Evolutionary conservation across 2,329 filamentous ascomycete genomes (phyloP).

Genomic region (Sporothrix inflata): DNA sequence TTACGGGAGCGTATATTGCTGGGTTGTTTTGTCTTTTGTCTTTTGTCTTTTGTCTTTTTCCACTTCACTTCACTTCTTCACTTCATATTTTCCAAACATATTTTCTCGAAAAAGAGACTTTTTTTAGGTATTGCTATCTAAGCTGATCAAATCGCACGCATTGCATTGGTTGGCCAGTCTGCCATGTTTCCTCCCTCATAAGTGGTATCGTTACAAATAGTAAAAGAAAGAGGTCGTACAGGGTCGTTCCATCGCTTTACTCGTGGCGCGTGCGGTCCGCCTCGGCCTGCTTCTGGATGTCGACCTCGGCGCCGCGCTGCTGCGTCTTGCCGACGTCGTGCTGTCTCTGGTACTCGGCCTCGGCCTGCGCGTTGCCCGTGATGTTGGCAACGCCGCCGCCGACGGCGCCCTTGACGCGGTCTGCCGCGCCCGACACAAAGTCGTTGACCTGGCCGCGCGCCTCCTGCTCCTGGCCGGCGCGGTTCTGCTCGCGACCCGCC

Average conservation of each 20-base stretch:
- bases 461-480: slow-evolving; percentile 78
- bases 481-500: slow-evolving; percentile 76
- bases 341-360: slow-evolving; percentile 67
- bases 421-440: slow-evolving; percentile 65
- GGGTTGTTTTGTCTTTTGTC: not conserved
- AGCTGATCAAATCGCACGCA: not conserved
- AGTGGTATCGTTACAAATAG: not conserved
- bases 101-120: not conserved
- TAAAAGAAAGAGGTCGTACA: no score
- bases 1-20: not conserved
- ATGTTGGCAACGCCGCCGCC: slow-evolving; percentile 72
- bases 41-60: not conserved
- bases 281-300: slow-evolving; percentile 73
- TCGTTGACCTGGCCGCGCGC: slow-evolving; percentile 81
- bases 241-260: not conserved
- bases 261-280: slow-evolving; percentile 37
- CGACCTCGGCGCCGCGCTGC: slow-evolving; percentile 80
- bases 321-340: slow-evolving; percentile 80
- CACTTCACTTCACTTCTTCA: not conserved
- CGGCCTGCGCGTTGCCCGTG: slow-evolving; percentile 68
- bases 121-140: not conserved
- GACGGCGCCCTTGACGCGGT: slow-evolving; percentile 68
- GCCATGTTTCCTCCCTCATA: not conserved
- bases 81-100: not conserved
- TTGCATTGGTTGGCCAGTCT: not conserved